Percentiles rank a stretch among this genome's conserved stretches.
phyloP scores from a whole-genome alignment of 2,329 filamentous ascomycete genomes.

The Lasiodiplodia hormozganensis region DNA sequence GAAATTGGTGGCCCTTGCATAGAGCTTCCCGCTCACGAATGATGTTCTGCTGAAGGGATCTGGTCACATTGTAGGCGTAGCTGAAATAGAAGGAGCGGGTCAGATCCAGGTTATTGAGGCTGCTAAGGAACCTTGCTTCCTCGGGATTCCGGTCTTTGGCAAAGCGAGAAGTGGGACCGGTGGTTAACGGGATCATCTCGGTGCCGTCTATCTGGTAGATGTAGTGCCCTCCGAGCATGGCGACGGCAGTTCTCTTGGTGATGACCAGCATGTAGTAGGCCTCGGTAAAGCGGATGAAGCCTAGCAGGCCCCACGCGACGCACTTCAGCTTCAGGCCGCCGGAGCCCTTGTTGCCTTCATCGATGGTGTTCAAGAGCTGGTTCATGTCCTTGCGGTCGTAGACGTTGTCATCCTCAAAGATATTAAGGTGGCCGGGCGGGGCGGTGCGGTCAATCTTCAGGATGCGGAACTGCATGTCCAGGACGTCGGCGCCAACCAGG shows the following conservation, averaged over 20 bases:
- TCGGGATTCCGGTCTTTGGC: constrained; percentile 86
- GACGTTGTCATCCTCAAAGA: constrained; percentile 93
- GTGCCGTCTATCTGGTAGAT: constrained; percentile 95
- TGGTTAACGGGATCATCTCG: constrained; percentile 86
- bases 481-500: constrained; percentile 89
- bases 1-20: constrained; percentile 66
- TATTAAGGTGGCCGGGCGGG: constrained; percentile 77
- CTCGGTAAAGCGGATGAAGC: constrained; percentile 95
- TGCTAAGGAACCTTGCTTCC: constrained; percentile 86
- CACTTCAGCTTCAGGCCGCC: constrained; percentile 90
- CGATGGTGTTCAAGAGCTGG: constrained; percentile 89
- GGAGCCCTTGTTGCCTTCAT: constrained; percentile 90
- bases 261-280: constrained; percentile 97
- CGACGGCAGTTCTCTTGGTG: constrained; percentile 93
- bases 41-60: constrained; percentile 91
- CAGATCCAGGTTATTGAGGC: constrained; percentile 89
- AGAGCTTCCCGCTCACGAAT: constrained; percentile 77
- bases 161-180: constrained; percentile 68
- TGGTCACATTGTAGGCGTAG: constrained; percentile 95
- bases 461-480: constrained; percentile 87
- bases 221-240: constrained; percentile 95
- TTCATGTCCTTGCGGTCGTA: constrained; percentile 94
- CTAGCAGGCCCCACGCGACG: constrained; percentile 90
- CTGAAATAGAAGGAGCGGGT: constrained; percentile 96
- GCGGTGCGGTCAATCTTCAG: constrained; percentile 93